Base-by-base conservation (phyloP, 768 basidiomycete genomes). In the Rubroboletus pulcherrimus region DNA sequence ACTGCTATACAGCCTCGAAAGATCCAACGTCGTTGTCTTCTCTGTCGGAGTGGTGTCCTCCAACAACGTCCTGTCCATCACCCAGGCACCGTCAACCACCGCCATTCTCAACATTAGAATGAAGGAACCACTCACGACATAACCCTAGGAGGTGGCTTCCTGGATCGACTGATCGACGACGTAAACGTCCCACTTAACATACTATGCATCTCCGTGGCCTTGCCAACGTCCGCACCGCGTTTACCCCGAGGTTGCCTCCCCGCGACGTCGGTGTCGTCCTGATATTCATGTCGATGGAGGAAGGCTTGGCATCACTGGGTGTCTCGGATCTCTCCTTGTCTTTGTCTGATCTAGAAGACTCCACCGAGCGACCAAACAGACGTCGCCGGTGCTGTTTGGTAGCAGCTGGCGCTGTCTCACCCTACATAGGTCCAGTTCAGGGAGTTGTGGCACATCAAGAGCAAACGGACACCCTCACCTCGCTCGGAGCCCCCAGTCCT, bases 61-160 rank as follows among this genome's bases (percentile, higher is more conserved):
- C 34, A 67, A 51, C 12, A 69, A 19, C 7, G 69, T 69, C 51
- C 69, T 77, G 53, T 38, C 6, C 49, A 39, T 42, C 38, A n/a
- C 26, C 21, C 26, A 15, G 17, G 12, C 19, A 2, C 19, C 8
- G 49, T 52, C 54, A 55, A 52, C 31, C 14, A 21, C 14, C 1
- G 4, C 11, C 29, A 8, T 19, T 26, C n/a, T 21, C 54, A 35
- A 54, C 14, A 49, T 8, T 3, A 46, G 33, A 30, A 51, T 37
- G 11, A 10, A 51, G n/a, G 19, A 42, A 60, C 49, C 43, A 77
- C 86, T 63, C 66, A 87, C 87, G 75, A 64, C 24, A 84, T 81
- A 60, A 84, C 85, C 70, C 81, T 81, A 17, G 91, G 92, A 0
- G 92, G 79, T 0, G 93, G 93, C 68, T 97, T 95, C 60, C 93